phyloP scores from a whole-genome alignment of 805 yeast genomes.

The Sungouiella blattae region DNA sequence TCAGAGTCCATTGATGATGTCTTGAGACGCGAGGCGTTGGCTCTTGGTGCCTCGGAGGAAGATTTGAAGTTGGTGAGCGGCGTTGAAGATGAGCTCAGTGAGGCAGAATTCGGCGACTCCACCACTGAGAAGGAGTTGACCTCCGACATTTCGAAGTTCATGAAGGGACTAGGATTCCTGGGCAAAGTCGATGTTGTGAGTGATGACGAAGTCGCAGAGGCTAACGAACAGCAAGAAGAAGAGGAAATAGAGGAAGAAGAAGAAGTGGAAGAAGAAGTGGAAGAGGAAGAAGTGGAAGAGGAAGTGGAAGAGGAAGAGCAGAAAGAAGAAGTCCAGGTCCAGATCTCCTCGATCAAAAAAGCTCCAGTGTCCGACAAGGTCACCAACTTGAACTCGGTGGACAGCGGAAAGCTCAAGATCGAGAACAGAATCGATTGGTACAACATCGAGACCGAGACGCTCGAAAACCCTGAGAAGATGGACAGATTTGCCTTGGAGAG shows the following conservation, averaged over 20 bases:
- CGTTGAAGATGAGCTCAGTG: constrained; percentile 49
- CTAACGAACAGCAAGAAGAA: constrained; percentile 21
- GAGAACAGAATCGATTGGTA: constrained; percentile 77
- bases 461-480: constrained; percentile 31
- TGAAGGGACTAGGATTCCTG: constrained; percentile 67
- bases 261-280: constrained; percentile 12
- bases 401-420: constrained; percentile 52
- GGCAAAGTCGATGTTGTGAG: constrained; percentile 26
- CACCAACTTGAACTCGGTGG: constrained; percentile 45
- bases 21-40: constrained; percentile 69
- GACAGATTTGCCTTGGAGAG: constrained; percentile 56
- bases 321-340: constrained; percentile 28
- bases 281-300: constrained; percentile 3
- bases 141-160: constrained; percentile 56
- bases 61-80: constrained; percentile 65
- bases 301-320: constrained; percentile 18
- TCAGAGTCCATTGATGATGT: constrained; percentile 22
- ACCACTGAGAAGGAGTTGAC: constrained; percentile 41
- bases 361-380: constrained; percentile 25
- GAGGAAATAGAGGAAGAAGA: constrained; percentile 13
- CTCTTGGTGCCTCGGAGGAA: constrained; percentile 82
- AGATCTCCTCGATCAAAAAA: constrained; percentile 32
- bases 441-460: constrained; percentile 41
- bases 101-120: constrained; percentile 45
- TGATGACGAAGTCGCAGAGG: constrained; percentile 22